Conservation (phyloP, 148 eudicot genomes). For the Drosera capensis region DNA sequence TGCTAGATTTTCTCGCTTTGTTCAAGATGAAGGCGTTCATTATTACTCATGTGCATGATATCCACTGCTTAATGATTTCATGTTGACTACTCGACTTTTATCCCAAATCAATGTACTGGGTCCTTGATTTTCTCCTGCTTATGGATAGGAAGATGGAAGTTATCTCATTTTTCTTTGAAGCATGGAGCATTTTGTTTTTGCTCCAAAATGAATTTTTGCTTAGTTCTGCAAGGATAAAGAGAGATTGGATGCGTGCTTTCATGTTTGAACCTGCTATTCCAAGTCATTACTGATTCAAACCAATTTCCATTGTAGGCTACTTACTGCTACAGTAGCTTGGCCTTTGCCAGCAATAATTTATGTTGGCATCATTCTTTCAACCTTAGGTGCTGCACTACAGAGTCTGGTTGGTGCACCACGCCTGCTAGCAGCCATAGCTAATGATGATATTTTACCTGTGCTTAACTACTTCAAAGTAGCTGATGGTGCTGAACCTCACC, state of each 20-base stretch:
- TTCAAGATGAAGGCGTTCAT: no score
- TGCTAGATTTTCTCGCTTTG: no score
- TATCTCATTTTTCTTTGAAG: no score
- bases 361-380: conserved; percentile 89
- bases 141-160: no score
- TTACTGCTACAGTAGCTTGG: conserved; percentile 96
- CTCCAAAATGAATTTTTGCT: no score
- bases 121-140: no score
- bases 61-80: no score
- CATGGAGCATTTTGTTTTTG: no score
- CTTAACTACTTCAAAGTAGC: conserved; percentile 91
- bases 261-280: neutral
- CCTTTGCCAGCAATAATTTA: conserved; percentile 72
- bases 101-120: no score
- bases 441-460: conserved; percentile 92
- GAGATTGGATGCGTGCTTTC: neutral
- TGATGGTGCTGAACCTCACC: conserved; percentile 79
- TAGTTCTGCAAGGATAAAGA: no score
- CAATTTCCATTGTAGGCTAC: conserved; percentile 50
- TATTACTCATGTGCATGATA: no score
- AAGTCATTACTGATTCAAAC: conserved; percentile 2
- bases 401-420: conserved; percentile 97
- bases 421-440: conserved; percentile 93
- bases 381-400: conserved; percentile 96
- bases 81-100: no score